Base-by-base conservation (phyloP, 768 basidiomycete species). In the Leccinum rimulosum region DNA sequence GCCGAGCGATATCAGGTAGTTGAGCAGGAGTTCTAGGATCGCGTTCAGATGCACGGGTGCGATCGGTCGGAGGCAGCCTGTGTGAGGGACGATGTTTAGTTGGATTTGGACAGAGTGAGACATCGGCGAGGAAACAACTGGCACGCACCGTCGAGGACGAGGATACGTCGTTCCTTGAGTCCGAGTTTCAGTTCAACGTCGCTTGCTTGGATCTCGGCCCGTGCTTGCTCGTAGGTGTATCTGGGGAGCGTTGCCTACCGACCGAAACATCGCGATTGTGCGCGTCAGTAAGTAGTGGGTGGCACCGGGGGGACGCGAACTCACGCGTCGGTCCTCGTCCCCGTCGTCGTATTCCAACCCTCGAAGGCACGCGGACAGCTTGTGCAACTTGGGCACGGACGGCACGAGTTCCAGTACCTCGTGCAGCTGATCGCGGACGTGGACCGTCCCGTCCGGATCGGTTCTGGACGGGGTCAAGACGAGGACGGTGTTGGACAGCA, bases 321-420 rank as follows among this genome's bases (percentile, higher is more conserved):
- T 64, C 35, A 74, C 72, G 57, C 63, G 64, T 61, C 64, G 68
- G 50, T 83, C 80, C 25, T 82, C 83, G 11, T 78, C 77, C 0
- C 76, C 76, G 45, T 91, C 93, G 59, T 89, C 84, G 70, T 92
- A 95, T 53, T 85, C 82, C 60, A 77, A 76, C 3, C 85, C 90
- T 40, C 79, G 79, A 36, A 97, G 75, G 10, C 92, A 71, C 0
- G 73, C 72, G 1, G 76, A 73, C 19, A 98, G 74, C 61, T 85
- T 84, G 56, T 93, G 83, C 19, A 95, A 69, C 64, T 82, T 88
- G 9, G 96, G 92, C 0, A 95, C 84, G n/a, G 80, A 73, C 0
- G 89, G 89, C 0, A 84, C 79, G 19, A 93, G 77, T 72, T 99
- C 97, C 52, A 98, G 74, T 51, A 98, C 80, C 65, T 97, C 89